Evolutionary conservation across 495 filamentous ascomycete species (phyloP).

Genomic region (Elasticomyces elasticus): DNA sequence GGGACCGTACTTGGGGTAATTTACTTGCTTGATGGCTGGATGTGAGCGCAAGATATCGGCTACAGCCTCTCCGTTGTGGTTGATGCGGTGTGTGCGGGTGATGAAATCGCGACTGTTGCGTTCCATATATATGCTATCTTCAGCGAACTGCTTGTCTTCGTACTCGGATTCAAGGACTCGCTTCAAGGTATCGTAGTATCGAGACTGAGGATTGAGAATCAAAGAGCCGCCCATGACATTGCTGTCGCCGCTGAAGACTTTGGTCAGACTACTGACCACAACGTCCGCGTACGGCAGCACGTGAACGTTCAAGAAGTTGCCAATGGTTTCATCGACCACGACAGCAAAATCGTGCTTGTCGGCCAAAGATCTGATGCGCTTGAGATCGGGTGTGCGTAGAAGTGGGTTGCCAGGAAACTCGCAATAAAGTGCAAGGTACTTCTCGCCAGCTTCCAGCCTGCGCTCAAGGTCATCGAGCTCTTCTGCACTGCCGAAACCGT

Average conservation of each 20-base stretch:
- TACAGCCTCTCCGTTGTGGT: constrained; percentile 75
- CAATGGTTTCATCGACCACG: constrained; percentile 90
- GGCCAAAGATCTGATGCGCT: constrained; percentile 66
- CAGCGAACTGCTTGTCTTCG: constrained; percentile 86
- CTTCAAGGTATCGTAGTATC: constrained; percentile 61
- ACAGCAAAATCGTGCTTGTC: constrained; percentile 81
- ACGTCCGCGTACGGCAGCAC: constrained; percentile 82
- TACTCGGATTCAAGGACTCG: constrained; percentile 49
- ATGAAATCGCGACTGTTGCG: constrained; percentile 91
- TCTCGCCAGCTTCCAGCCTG: constrained; percentile 61
- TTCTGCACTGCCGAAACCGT: constrained; percentile 67
- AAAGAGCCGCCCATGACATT: constrained; percentile 95
- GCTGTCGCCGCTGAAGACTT: constrained; percentile 92
- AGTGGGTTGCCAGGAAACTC: constrained; percentile 93
- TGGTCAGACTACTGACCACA: constrained; percentile 87
- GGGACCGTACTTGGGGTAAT: constrained; percentile 73
- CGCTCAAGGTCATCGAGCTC: constrained; percentile 81
- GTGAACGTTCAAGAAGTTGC: constrained; percentile 91
- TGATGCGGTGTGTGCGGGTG: constrained; percentile 71
- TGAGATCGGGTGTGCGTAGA: constrained; percentile 71
- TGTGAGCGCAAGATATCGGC: constrained; percentile 55
- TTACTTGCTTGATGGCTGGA: constrained; percentile 62
- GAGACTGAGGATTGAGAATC: constrained; percentile 71
- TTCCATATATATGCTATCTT: constrained; percentile 90
- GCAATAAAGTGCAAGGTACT: constrained; percentile 77